phyloP scores from a whole-genome alignment of 352 stramenopile genomes.

The Pythium brassicae region DNA sequence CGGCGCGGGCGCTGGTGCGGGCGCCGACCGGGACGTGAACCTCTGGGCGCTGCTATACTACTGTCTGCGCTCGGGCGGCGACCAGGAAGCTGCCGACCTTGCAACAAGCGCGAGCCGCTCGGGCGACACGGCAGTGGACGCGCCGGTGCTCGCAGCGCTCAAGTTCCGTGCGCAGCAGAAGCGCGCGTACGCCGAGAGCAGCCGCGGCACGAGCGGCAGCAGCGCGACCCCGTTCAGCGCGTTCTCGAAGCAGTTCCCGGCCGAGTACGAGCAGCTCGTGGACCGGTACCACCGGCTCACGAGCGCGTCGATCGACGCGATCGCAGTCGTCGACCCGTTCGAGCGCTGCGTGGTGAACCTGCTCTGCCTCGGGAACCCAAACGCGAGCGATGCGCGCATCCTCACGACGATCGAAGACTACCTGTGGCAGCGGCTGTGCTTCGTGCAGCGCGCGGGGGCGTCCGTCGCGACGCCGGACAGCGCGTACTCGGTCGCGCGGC shows the following conservation, averaged over 20 bases:
- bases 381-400: constrained; percentile 69
- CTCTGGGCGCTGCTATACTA: constrained; percentile 81
- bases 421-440: constrained; percentile 81
- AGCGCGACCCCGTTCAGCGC: constrained; percentile 31
- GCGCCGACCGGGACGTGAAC: constrained; percentile 30
- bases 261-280: constrained; percentile 54
- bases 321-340: constrained; percentile 67
- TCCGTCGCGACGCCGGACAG: constrained; percentile 39
- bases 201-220: no score
- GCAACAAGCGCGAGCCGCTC: constrained; percentile 32
- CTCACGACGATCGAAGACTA: constrained; percentile 84
- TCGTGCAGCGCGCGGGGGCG: constrained; percentile 49
- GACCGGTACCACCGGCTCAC: constrained; percentile 70
- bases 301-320: constrained; percentile 66
- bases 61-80: constrained; percentile 65
- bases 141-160: constrained; percentile 49
- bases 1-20: constrained; percentile 15
- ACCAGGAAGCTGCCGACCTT: constrained; percentile 65
- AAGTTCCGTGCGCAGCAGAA: constrained; percentile 65
- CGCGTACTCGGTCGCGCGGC: constrained; percentile 52
- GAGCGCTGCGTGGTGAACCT: constrained; percentile 82
- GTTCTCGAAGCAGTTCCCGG: constrained; percentile 69
- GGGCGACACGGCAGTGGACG: constrained; percentile 48
- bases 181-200: constrained; percentile 26
- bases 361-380: constrained; percentile 72